Evolutionary conservation across 2,329 filamentous ascomycete species (phyloP), one percentile per base, ranked within the genome.

Genomic region (Thelonectria discophora): DNA sequence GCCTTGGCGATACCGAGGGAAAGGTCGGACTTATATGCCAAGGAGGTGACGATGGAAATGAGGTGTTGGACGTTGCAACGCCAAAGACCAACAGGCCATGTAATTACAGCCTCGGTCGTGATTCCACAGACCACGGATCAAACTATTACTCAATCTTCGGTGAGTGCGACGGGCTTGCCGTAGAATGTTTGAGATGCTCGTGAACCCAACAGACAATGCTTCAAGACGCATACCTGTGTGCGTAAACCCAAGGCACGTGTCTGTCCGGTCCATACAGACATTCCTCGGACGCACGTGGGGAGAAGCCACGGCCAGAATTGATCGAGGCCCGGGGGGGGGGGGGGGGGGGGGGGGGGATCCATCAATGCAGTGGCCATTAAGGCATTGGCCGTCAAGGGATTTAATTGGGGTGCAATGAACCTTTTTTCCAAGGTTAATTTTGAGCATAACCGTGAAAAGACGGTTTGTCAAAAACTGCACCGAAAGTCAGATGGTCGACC

Each of bases 401-500:
- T 24, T 24, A 24, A 24, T 7, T 24, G 24, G 24, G 7, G 47
- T 24, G 51, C 21, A 51, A 45, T 32, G 46, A 60, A 60, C 45
- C 58, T 47, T 60, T 60, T 55, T 46, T 47, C 47, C 51, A 60
- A 55, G 58, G 58, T 60, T 60, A 60, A 59, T 30, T 46, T 47
- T 48, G 32, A 55, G 39, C 39, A 55, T 51, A 50, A 54, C 17
- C 30, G 20, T 30, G 13, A 20, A 15, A 30, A 34, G 54, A 57
- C 21, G 46, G 46, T 11, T 21, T 30, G n/a, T 12, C 8, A 8
- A 18, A 55, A 42, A 39, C 45, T 24, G 54, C 43, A 40, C 45
- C 45, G 54, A 43, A 34, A 37, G n/a, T 18, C 2, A 18, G 3
- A 30, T 24, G 40, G 30, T 8, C 45, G 45, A 48, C 45, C 45